Conservation (phyloP, 306 rosid genomes). For the Erythrophleum fordii region DNA sequence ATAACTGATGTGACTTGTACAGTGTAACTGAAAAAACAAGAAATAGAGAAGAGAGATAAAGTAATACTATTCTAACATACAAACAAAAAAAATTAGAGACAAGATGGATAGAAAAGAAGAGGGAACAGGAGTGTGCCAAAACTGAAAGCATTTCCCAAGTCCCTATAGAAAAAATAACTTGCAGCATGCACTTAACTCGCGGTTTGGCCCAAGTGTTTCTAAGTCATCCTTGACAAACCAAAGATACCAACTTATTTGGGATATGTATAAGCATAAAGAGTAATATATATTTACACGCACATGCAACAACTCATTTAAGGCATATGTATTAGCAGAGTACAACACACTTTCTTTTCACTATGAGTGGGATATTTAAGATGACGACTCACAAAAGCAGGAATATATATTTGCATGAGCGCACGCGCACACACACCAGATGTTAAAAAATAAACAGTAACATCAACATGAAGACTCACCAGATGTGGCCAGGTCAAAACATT, state of each 20-base stretch:
- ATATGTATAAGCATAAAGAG: not conserved
- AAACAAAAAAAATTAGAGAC: not conserved
- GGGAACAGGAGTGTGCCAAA: not conserved
- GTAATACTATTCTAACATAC: too few relatives aligned
- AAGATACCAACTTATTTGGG: not conserved
- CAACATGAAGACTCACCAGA: slow-evolving; percentile 63
- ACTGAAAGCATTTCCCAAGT: not conserved
- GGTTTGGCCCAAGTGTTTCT: not conserved
- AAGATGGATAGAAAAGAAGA: not conserved
- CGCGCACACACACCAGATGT: not conserved
- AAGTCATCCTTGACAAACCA: not conserved
- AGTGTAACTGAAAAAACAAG: too few relatives aligned
- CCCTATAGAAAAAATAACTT: not conserved
- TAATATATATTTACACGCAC: not conserved
- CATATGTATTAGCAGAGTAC: not conserved
- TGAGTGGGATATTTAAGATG: not conserved
- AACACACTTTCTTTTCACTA: not conserved
- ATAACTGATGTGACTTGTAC: too few relatives aligned
- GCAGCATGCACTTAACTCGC: too few relatives aligned
- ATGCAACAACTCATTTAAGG: not conserved
- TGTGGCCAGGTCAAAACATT: slow-evolving; percentile 98
- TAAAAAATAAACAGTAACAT: not conserved
- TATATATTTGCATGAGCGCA: not conserved
- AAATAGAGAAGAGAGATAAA: not conserved
- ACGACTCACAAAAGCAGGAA: slow-evolving; percentile 5